Conservation (phyloP, 2,329 filamentous ascomycete genomes). For the Botrytis elliptica region DNA sequence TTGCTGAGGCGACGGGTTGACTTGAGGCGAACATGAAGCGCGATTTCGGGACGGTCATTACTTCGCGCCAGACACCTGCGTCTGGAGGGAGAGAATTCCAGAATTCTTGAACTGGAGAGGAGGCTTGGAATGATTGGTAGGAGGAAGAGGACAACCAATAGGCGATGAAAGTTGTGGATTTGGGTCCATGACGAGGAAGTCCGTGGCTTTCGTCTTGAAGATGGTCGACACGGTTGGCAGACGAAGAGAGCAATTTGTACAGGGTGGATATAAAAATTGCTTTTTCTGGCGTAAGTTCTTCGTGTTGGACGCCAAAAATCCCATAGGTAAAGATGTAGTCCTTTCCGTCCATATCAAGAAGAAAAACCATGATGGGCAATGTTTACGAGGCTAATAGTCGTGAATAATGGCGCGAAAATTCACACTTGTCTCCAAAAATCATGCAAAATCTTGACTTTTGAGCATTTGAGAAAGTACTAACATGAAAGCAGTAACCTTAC, state of each 20-base stretch:
- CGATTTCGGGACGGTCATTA: conserved; percentile 28
- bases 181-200: conserved; percentile 11
- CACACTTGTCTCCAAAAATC: neutral
- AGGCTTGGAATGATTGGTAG: conserved; percentile 31
- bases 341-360: conserved; percentile 21
- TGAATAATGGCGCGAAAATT: neutral
- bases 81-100: conserved; percentile 27
- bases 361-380: conserved; percentile 27
- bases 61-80: conserved; percentile 29
- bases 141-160: conserved; percentile 28
- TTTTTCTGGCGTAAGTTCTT: conserved; percentile 22
- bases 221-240: conserved; percentile 24
- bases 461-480: neutral
- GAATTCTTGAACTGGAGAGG: conserved; percentile 21
- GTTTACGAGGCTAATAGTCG: too few relatives aligned
- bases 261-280: conserved; percentile 15
- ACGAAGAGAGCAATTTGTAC: conserved; percentile 24
- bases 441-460: neutral
- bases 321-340: conserved; percentile 26
- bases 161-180: conserved; percentile 25
- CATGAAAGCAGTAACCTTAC: neutral
- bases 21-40: conserved; percentile 27
- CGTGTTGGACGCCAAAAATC: conserved; percentile 26
- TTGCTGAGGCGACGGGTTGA: conserved; percentile 25
- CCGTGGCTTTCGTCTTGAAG: conserved; percentile 24